phyloP scores from a whole-genome alignment of 2,329 filamentous ascomycete genomes.

The Exserohilum rostratum region DNA sequence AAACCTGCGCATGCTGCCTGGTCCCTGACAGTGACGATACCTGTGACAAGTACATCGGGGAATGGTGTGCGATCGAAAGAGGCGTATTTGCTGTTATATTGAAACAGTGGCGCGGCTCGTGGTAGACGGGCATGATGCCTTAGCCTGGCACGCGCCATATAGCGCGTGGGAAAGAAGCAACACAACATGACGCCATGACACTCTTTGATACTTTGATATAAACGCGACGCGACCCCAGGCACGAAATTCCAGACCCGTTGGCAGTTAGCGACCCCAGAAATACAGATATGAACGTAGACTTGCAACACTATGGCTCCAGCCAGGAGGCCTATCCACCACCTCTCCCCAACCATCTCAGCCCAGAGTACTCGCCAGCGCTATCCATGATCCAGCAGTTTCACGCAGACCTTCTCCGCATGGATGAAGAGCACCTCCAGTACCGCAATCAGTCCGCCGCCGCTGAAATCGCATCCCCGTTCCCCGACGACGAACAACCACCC shows the following conservation, averaged over 20 bases:
- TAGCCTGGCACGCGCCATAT: slow-evolving; percentile 8
- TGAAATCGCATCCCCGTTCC: slow-evolving; percentile 3
- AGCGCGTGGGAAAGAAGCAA: slow-evolving; percentile 9
- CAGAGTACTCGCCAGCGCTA: slow-evolving; percentile 8
- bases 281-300: background rate
- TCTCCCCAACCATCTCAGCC: slow-evolving; percentile 6
- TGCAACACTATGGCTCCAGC: background rate
- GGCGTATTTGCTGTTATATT: slow-evolving; percentile 6
- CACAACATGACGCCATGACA: slow-evolving; percentile 8
- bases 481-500: slow-evolving; percentile 2
- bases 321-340: slow-evolving; percentile 12
- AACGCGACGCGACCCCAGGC: background rate
- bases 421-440: slow-evolving; percentile 11
- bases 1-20: background rate
- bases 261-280: background rate
- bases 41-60: slow-evolving; percentile 50
- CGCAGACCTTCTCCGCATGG: slow-evolving; percentile 13
- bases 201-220: slow-evolving; percentile 3
- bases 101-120: slow-evolving; percentile 13
- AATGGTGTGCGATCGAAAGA: slow-evolving; percentile 26
- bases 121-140: slow-evolving; percentile 4
- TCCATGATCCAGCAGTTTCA: slow-evolving; percentile 12
- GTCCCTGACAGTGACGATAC: slow-evolving; percentile 9
- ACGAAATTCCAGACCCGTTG: background rate
- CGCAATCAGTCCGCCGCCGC: background rate